phyloP scores from a whole-genome alignment of 1,284 basidiomycete genomes.

The Cerrena zonata region DNA sequence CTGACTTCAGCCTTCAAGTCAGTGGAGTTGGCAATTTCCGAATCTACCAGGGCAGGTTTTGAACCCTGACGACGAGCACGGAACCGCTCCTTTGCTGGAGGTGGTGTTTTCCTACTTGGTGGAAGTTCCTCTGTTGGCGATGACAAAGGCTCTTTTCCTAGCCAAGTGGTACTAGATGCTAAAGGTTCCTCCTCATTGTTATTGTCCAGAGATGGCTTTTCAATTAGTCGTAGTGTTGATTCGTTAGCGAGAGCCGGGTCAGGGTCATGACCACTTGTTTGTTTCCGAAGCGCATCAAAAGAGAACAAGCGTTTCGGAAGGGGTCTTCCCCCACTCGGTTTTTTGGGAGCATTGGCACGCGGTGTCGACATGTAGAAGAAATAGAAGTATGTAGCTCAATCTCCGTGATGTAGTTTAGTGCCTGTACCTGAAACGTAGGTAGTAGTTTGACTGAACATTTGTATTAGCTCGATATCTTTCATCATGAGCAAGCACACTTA shows the following conservation, averaged over 20 bases:
- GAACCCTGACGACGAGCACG: background rate
- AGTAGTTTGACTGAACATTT: background rate
- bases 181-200: slow-evolving; percentile 11
- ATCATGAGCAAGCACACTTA: no score
- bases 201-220: slow-evolving; percentile 10
- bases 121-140: slow-evolving; percentile 13
- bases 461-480: no score
- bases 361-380: background rate
- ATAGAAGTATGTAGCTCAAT: background rate
- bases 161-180: slow-evolving; percentile 13
- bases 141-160: slow-evolving; percentile 15
- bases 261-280: slow-evolving; percentile 19
- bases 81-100: background rate
- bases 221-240: slow-evolving; percentile 8
- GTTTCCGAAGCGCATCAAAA: slow-evolving; percentile 27
- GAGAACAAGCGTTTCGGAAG: slow-evolving; percentile 30
- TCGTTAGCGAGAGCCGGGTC: slow-evolving; percentile 9
- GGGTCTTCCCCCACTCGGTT: slow-evolving; percentile 27
- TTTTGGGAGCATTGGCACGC: slow-evolving; percentile 16
- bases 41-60: slow-evolving; percentile 9
- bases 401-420: no score
- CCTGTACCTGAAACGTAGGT: background rate
- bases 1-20: background rate
- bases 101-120: slow-evolving; percentile 2
- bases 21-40: background rate